Conservation (phyloP, 192 early-diverging fungal genomes). For the Mortierella antarctica region DNA sequence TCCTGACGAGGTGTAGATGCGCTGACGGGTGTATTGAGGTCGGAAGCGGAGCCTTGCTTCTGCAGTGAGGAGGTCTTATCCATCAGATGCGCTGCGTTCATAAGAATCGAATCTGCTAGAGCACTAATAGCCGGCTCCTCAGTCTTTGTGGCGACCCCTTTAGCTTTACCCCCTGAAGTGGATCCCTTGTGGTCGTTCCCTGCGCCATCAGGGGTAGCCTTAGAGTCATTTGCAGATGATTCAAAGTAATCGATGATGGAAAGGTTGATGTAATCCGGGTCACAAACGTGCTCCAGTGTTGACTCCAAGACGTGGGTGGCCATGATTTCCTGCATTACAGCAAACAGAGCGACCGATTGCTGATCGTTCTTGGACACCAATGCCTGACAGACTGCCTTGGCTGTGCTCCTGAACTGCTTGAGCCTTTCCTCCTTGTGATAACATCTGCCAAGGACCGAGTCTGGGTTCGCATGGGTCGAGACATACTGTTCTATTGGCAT, state of each 20-base stretch:
- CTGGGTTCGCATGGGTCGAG: constrained; percentile 45
- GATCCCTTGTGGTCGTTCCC: background rate
- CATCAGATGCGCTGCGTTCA: constrained; percentile 43
- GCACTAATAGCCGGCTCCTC: constrained; percentile 32
- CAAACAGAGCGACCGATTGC: constrained; percentile 51
- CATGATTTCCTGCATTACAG: constrained; percentile 63
- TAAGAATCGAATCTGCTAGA: constrained; percentile 42
- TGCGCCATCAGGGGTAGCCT: background rate
- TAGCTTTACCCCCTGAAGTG: background rate
- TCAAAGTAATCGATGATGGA: constrained; percentile 60
- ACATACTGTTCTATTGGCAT: constrained; percentile 55
- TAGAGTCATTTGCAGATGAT: background rate
- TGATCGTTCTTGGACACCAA: constrained; percentile 56
- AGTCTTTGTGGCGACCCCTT: constrained; percentile 19
- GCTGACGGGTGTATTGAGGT: background rate
- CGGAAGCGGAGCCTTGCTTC: constrained; percentile 3
- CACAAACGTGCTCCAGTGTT: constrained; percentile 56
- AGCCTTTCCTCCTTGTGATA: constrained; percentile 53
- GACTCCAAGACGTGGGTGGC: constrained; percentile 59
- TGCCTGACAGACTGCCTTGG: constrained; percentile 48
- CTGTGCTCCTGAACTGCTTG: constrained; percentile 54
- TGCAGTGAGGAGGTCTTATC: constrained; percentile 19
- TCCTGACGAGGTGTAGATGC: constrained; percentile 1
- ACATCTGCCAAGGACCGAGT: constrained; percentile 57
- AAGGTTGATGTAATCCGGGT: constrained; percentile 66